phyloP scores from a whole-genome alignment of 306 rosid genomes.

The Castanospermum australe region DNA sequence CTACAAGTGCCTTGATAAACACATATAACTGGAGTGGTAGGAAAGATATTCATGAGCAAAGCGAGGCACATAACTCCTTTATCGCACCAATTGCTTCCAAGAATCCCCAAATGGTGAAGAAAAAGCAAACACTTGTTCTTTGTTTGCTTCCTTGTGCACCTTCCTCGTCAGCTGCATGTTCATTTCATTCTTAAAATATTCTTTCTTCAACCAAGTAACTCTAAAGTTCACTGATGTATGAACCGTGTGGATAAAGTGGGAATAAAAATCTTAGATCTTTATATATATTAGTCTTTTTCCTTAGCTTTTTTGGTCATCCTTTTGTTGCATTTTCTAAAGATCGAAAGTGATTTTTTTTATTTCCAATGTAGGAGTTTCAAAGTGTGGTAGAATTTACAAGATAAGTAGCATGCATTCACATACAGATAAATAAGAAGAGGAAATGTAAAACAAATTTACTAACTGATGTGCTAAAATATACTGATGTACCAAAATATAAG shows the following conservation, averaged over 20 bases:
- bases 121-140: constrained; percentile 7
- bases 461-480: no score
- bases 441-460: background rate
- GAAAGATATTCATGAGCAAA: constrained; percentile 11
- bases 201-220: background rate
- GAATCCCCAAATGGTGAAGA: background rate
- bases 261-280: no score
- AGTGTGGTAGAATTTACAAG: background rate
- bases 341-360: background rate
- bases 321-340: no score
- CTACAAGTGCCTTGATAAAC: background rate
- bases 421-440: background rate
- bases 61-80: constrained; percentile 5
- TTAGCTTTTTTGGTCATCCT: background rate
- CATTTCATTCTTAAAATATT: constrained; percentile 13
- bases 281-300: background rate
- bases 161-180: background rate
- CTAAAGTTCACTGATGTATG: no score
- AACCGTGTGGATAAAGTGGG: no score
- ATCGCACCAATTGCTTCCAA: background rate
- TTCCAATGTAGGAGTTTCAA: background rate
- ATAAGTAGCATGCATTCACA: background rate
- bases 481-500: no score
- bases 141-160: constrained; percentile 23
- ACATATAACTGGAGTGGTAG: constrained; percentile 14